A percentile compares a stretch with the other conserved stretches of the same genome.
Evolutionary conservation across 345 rosid genomes (phyloP).

Genomic region (Linum usitatissimum): DNA sequence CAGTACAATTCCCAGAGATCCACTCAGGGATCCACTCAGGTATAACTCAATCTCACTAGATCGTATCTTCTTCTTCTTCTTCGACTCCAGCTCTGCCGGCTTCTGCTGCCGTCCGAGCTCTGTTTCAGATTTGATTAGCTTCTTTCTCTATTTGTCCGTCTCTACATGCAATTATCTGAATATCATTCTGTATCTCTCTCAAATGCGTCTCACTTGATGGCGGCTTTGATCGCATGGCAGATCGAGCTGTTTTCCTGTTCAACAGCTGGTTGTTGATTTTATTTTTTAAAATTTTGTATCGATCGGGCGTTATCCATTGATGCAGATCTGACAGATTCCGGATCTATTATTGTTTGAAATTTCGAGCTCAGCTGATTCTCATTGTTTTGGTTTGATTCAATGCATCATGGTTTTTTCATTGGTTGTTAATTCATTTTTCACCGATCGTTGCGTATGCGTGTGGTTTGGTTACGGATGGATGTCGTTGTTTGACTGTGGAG

Average conservation of each 20-base stretch:
- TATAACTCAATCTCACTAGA: not conserved
- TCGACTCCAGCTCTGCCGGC: not conserved
- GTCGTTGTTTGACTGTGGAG: not conserved
- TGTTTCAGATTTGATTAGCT: not conserved
- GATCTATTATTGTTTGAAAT: not conserved
- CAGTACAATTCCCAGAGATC: not conserved
- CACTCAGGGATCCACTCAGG: not conserved
- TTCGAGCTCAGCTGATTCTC: not conserved
- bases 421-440: not conserved
- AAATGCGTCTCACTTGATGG: not conserved
- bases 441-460: not conserved
- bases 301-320: not conserved
- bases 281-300: too few species aligned
- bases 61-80: not conserved
- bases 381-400: not conserved
- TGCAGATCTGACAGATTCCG: constrained; percentile 8
- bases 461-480: not conserved
- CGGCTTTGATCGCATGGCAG: constrained; percentile 8
- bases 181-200: not conserved
- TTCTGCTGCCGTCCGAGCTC: not conserved
- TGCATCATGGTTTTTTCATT: not conserved
- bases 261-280: not conserved
- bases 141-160: not conserved
- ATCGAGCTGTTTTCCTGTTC: constrained; percentile 5
- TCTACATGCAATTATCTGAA: not conserved